Evolutionary conservation across 2,329 filamentous ascomycete genomes (phyloP), one percentile per base, ranked within the genome.

Genomic region (Beauveria caledonica): DNA sequence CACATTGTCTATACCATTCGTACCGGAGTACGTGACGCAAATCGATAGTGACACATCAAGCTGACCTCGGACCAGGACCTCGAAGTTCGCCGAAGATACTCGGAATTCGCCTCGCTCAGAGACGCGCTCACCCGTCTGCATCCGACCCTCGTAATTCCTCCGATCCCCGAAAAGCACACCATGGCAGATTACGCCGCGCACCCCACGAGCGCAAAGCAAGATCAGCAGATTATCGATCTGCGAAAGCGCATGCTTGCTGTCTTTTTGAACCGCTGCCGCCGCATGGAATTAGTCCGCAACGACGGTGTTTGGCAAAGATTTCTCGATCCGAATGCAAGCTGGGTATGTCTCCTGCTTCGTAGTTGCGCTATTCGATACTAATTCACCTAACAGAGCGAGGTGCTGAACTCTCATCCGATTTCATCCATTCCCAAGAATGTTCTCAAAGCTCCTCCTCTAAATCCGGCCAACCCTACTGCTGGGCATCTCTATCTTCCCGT

Each of bases 111-210:
- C 40, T 96, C 93, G 17, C 78, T 99, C 61, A 85, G 94, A 68
- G 87, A 92, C 68, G 93, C 93, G 3, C 82, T 99, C 29, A 92
- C 92, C 51, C 89, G 89, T 67, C 82, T 99, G 63, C 95, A 99
- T 71, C 94, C 95, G 8, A 99, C 94, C 0, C 82, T 99, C 46
- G 89, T 99, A 68, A 89, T 99, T 57, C 95, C 94, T 8, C 94
- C 94, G 3, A 99, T 99, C 68, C 94, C 94, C 23, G 95, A 99
- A 76, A 99, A 99, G 75, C 94, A 99, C 74, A 94, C 92, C 50
- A 96, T 99, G 88, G 93, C 93, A 63, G 94, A 99, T 73, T 99
- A 99, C 71, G 94, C 94, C 17, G 92, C 95, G 29, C 97, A 96
- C 68, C 94, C 95, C 1, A 99, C 94, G 42, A 97, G 93, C 69